Conservation (phyloP, 768 basidiomycete species). For the Termitomyces sp. region DNA sequence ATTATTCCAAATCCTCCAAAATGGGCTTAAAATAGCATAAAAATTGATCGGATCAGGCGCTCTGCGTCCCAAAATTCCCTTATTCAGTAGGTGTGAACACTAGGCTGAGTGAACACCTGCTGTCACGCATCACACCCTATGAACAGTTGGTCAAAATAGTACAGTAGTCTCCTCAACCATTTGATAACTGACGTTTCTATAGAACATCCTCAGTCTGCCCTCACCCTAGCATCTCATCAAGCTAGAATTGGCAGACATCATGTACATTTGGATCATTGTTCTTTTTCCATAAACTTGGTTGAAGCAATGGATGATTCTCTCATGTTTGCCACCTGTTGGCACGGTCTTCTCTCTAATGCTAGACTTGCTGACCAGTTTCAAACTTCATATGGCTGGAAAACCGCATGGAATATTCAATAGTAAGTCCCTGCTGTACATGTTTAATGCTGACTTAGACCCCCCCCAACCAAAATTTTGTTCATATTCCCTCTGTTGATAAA, state of each 20-base stretch:
- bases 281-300: not conserved
- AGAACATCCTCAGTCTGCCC: not conserved
- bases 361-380: conserved; percentile 1
- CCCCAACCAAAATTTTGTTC: not conserved
- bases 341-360: not conserved
- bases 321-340: not conserved
- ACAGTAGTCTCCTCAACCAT: too few species aligned
- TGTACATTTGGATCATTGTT: not conserved
- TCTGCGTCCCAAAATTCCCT: too few species aligned
- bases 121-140: too few species aligned
- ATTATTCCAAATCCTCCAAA: too few species aligned
- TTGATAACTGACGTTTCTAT: too few species aligned
- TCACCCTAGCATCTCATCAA: not conserved
- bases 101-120: too few species aligned
- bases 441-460: not conserved
- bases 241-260: not conserved
- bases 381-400: conserved; percentile 5
- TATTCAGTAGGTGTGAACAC: too few species aligned
- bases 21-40: too few species aligned
- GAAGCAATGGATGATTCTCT: conserved; percentile 6
- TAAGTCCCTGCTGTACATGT: not conserved
- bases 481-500: not conserved
- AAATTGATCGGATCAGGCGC: too few species aligned
- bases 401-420: not conserved
- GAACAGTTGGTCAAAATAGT: too few species aligned